Percentiles rank a stretch among this genome's conserved stretches.
phyloP scores from a whole-genome alignment of 2,329 filamentous ascomycete genomes.

The Xylariaceae sp. region DNA sequence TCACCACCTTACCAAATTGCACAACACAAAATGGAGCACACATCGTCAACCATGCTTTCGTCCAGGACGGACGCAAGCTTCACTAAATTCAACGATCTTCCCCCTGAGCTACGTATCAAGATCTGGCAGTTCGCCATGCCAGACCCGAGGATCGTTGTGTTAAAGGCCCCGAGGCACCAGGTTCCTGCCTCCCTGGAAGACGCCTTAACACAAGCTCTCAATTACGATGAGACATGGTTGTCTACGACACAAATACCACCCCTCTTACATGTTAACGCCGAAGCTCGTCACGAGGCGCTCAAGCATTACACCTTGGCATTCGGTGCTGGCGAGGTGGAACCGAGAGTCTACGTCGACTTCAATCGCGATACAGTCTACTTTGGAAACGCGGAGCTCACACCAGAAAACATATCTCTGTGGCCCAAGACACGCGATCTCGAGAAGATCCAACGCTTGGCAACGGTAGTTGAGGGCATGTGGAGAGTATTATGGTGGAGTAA shows the following conservation, averaged over 20 bases:
- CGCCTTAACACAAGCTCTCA: constrained; percentile 16
- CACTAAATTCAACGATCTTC: constrained; percentile 29
- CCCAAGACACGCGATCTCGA: constrained; percentile 25
- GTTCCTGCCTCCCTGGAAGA: constrained; percentile 27
- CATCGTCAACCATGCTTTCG: constrained; percentile 13
- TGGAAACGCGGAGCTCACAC: constrained; percentile 28
- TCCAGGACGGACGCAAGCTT: constrained; percentile 22
- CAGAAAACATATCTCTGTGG: constrained; percentile 29
- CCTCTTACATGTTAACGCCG: constrained; percentile 32
- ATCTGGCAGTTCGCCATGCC: constrained; percentile 33
- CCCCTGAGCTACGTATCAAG: constrained; percentile 32
- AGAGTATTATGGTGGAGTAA: constrained; percentile 29
- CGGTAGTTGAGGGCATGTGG: constrained; percentile 33
- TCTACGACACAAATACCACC: constrained; percentile 30
- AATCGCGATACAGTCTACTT: constrained; percentile 32
- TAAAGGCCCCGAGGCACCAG: constrained; percentile 19
- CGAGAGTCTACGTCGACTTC: constrained; percentile 32
- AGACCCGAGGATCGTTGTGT: constrained; percentile 26
- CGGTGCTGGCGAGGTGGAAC: constrained; percentile 22
- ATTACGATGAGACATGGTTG: constrained; percentile 27
- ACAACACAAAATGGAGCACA: constrained; percentile 26
- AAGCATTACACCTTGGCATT: constrained; percentile 31
- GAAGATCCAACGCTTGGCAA: constrained; percentile 27
- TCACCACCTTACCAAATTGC: constrained; percentile 21
- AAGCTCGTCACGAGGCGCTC: constrained; percentile 32